Percentiles rank a stretch among this genome's conserved stretches.
These are phyloP conservation scores for Blastobotrys malaysiensis DNA, from an alignment of 1,139 yeast species.

Conservation along the genomic window DNA sequence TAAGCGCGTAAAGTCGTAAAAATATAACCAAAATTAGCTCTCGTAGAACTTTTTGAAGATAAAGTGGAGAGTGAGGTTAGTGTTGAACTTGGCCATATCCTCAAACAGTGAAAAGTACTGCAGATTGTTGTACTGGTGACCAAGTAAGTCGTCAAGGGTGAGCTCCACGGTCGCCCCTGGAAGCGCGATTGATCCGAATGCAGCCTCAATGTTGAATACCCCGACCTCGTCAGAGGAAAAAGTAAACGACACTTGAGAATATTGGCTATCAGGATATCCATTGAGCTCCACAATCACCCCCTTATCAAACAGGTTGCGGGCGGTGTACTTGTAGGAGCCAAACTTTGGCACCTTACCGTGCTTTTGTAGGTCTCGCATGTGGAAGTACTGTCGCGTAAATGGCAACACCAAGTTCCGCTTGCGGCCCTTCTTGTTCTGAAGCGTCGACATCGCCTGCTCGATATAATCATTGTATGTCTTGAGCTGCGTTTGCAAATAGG, in stretches of 20 bases:
- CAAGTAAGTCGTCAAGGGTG: constrained; percentile 63
- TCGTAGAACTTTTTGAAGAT: constrained; percentile 69
- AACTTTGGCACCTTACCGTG: constrained; percentile 66
- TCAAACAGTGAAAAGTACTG: constrained; percentile 51
- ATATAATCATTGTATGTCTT: constrained; percentile 64
- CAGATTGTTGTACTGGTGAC: constrained; percentile 53
- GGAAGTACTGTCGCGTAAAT: constrained; percentile 75
- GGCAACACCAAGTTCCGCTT: constrained; percentile 50
- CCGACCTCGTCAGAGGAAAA: constrained; percentile 75
- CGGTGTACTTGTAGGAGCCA: constrained; percentile 79
- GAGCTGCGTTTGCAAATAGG: constrained; percentile 55
- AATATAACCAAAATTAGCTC: not conserved
- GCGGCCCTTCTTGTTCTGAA: constrained; percentile 51
- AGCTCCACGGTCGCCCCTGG: constrained; percentile 52
- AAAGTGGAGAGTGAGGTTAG: constrained; percentile 58
- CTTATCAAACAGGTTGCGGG: constrained; percentile 69
- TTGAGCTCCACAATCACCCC: constrained; percentile 57
- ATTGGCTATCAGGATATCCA: constrained; percentile 44
- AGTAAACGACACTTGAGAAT: constrained; percentile 67
- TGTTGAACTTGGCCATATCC: constrained; percentile 60
- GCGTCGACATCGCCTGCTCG: constrained; percentile 56
- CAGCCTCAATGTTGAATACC: constrained; percentile 63
- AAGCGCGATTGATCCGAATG: constrained; percentile 41
- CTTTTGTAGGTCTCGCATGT: constrained; percentile 64
- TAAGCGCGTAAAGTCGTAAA: not conserved